Evolutionary conservation across 2,329 filamentous ascomycete genomes (phyloP).

Genomic region (Trichoderma afroharzianum): DNA sequence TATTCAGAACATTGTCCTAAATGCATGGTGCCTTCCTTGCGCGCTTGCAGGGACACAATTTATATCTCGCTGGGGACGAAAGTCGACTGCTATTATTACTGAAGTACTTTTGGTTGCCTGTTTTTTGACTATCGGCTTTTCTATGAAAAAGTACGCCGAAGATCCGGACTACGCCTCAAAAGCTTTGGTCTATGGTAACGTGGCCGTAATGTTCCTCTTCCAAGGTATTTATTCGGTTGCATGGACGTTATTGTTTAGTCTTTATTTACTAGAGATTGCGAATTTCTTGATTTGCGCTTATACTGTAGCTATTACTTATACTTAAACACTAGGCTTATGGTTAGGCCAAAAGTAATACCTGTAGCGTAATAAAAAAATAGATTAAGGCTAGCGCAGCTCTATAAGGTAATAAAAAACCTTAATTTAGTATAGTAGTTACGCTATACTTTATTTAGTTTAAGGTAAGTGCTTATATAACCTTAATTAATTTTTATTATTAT

Average conservation of each 20-base stretch:
- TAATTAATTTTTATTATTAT: no score
- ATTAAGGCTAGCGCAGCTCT: no score
- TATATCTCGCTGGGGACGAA: neutral
- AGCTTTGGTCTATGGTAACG: neutral
- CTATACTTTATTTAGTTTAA: no score
- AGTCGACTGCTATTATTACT: neutral
- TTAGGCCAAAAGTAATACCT: no score
- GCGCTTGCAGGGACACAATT: neutral
- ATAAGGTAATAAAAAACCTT: no score
- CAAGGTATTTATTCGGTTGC: neutral
- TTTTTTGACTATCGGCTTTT: neutral
- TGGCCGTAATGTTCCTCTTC: neutral
- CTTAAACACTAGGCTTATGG: no score
- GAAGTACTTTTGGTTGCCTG: neutral
- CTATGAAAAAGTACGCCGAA: neutral
- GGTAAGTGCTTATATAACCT: no score
- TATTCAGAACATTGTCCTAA: neutral
- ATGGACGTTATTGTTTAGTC: neutral
- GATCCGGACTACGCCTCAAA: neutral
- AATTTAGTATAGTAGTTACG: no score
- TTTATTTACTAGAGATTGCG: neutral
- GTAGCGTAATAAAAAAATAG: no score
- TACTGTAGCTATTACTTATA: neutral
- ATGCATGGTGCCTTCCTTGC: neutral
- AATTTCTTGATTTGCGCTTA: neutral